These are phyloP conservation scores for Mycosphaerelloides madeirae DNA, from an alignment of 2,329 filamentous ascomycete genomes.

Conservation along the genomic window DNA sequence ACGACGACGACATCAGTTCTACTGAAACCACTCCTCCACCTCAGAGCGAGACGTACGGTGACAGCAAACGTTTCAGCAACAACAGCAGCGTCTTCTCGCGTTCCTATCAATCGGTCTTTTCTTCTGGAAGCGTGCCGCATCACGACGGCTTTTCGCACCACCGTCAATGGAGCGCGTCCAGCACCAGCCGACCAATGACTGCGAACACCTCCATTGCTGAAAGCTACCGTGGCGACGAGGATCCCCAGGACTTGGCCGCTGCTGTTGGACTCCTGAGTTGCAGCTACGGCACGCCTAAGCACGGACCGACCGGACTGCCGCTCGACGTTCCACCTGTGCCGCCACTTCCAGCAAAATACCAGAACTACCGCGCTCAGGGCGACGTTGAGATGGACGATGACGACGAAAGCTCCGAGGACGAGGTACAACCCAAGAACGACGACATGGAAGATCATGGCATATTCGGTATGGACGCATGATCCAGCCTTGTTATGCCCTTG, in stretches of 20 bases:
- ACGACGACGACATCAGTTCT: slow-evolving; percentile 73
- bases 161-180: slow-evolving; percentile 64
- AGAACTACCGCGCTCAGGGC: slow-evolving; percentile 41
- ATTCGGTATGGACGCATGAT: slow-evolving; percentile 92
- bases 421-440: slow-evolving; percentile 54
- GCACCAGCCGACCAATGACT: slow-evolving; percentile 71
- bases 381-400: slow-evolving; percentile 48
- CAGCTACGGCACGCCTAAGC: slow-evolving; percentile 78
- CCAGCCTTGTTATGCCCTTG: neutral
- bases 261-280: slow-evolving; percentile 87
- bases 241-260: slow-evolving; percentile 82
- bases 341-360: slow-evolving; percentile 74
- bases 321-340: slow-evolving; percentile 82
- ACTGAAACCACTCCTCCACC: slow-evolving; percentile 90
- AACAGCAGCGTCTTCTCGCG: slow-evolving; percentile 56
- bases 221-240: slow-evolving; percentile 67
- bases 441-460: slow-evolving; percentile 86
- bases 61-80: slow-evolving; percentile 44
- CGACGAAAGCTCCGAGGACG: slow-evolving; percentile 46
- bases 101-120: slow-evolving; percentile 73
- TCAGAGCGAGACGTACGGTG: slow-evolving; percentile 53
- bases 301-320: slow-evolving; percentile 57
- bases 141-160: slow-evolving; percentile 54
- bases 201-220: slow-evolving; percentile 58
- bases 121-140: slow-evolving; percentile 53